A percentile compares a stretch with the other conserved stretches of the same genome.
Evolutionary conservation across 2,329 filamentous ascomycete species (phyloP).

Genomic region (Sclerotinia spermophila): DNA sequence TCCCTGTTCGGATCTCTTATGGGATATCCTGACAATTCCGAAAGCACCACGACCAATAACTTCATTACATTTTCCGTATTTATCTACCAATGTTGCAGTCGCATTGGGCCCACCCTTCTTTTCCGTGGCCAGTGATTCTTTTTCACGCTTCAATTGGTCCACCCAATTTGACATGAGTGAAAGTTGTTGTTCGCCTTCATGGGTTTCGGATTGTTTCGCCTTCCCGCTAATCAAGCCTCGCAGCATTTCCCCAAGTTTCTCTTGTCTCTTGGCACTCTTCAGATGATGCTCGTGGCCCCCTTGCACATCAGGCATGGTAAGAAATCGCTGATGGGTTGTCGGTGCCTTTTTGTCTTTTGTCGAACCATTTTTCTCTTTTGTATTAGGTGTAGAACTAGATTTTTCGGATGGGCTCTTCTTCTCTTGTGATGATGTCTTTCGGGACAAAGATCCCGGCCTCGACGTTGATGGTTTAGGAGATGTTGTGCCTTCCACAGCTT

Average conservation of each 20-base stretch:
- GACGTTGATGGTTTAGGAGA: conserved; percentile 30
- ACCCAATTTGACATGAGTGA: conserved; percentile 96
- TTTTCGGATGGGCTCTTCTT: conserved; percentile 37
- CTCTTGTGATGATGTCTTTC: conserved; percentile 46
- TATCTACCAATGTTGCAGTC: conserved; percentile 80
- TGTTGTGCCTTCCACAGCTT: conserved; percentile 23
- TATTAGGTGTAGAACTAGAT: conserved; percentile 24
- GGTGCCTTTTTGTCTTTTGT: conserved; percentile 34
- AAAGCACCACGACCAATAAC: conserved; percentile 94
- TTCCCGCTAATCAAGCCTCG: conserved; percentile 77
- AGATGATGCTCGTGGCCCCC: conserved; percentile 84
- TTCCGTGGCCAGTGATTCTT: conserved; percentile 70
- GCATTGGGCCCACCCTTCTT: conserved; percentile 73
- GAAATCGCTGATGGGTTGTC: conserved; percentile 45
- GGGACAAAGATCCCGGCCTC: conserved; percentile 41
- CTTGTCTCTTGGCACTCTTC: conserved; percentile 84
- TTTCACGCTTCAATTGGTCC: conserved; percentile 85
- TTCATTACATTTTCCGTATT: conserved; percentile 98
- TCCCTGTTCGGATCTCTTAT: conserved; percentile 85
- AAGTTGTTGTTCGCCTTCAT: conserved; percentile 70
- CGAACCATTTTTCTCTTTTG: conserved; percentile 22
- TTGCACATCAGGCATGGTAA: conserved; percentile 48
- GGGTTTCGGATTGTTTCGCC: conserved; percentile 66
- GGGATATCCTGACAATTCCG: conserved; percentile 93
- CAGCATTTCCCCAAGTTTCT: conserved; percentile 91